Conservation (phyloP, 768 basidiomycete genomes). For the Rubroboletus satanas region DNA sequence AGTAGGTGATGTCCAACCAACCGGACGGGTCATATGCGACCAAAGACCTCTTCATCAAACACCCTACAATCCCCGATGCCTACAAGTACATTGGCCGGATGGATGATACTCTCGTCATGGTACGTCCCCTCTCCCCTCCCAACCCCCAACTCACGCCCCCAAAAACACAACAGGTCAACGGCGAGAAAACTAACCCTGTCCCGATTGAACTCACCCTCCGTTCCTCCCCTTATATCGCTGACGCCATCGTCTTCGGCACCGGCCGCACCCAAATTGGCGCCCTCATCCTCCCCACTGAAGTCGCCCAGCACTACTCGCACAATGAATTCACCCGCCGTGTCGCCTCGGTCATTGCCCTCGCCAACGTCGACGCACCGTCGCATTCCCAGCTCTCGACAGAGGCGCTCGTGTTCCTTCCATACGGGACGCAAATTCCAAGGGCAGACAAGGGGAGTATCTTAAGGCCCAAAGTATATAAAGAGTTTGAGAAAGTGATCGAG, state of each 20-base stretch:
- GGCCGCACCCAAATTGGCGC: slow-evolving; percentile 46
- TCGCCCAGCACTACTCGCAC: slow-evolving; percentile 23
- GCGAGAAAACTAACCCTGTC: slow-evolving; percentile 57
- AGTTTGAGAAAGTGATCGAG: slow-evolving; percentile 45
- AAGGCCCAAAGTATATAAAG: slow-evolving; percentile 46
- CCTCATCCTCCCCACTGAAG: slow-evolving; percentile 48
- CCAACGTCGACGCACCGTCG: slow-evolving; percentile 48
- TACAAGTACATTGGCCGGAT: slow-evolving; percentile 52
- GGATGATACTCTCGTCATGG: slow-evolving; percentile 51
- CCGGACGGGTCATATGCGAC: slow-evolving; percentile 54
- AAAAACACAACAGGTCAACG: slow-evolving; percentile 32
- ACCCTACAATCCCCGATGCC: slow-evolving; percentile 37
- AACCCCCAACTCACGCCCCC: neutral
- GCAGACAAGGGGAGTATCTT: slow-evolving; percentile 52
- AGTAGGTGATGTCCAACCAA: slow-evolving; percentile 36
- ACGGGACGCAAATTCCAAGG: slow-evolving; percentile 44
- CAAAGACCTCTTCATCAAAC: slow-evolving; percentile 50
- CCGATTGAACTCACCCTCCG: slow-evolving; percentile 51
- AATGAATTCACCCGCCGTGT: slow-evolving; percentile 35
- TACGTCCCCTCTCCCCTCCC: neutral
- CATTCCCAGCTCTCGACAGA: slow-evolving; percentile 51
- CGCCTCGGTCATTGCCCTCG: slow-evolving; percentile 43
- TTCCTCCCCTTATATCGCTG: slow-evolving; percentile 43
- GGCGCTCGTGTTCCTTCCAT: slow-evolving; percentile 47
- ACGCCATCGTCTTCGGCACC: slow-evolving; percentile 54